Base-by-base conservation (phyloP, 768 basidiomycete genomes). In the Psilocybe azurescens region DNA sequence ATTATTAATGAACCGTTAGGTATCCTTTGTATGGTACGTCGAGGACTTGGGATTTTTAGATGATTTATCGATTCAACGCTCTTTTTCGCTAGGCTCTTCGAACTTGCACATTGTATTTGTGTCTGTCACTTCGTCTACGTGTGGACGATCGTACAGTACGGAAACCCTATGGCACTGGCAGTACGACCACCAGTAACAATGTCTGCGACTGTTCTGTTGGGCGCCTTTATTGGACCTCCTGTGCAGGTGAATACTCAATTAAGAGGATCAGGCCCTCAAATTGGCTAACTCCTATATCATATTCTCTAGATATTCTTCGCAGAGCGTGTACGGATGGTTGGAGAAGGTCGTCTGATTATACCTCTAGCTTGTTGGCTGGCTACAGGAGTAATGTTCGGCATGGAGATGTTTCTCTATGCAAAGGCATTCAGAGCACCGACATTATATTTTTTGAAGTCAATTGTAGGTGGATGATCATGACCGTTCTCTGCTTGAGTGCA, bases 111-210 rank as follows among this genome's bases (percentile, higher is more conserved):
- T 44, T 53, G 39, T 38, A 46, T 53, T 14, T 44, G 38, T 24
- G 58, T 59, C 6, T 59, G 58, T 14, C 39, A 59, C n/a, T 59
- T 59, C n/a, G 30, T 59, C 14, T 59, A 59, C 50, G 28, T 28
- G 3, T 59, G 58, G 58, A 59, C 58, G 5, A 59, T 59, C 13
- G 7, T 24, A 11, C 18, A 44, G 5, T 59, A 53, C 5, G 58
- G 58, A 28, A 30, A 52, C 14, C 51, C 51, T 6, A 18, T 9
- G 6, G 50, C 36, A 3, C 50, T 59, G 8, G 11, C 11, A 0
- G 1, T 16, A 29, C 51, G 51, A 7, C 58, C 58, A 28, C 58
- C 58, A 2, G 1, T 24, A 9, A 20, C 58, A 16, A 24, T 59
- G 11, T 11, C 50, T 2, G 28, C 50, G 9, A 59, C 58, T 8